phyloP scores from a whole-genome alignment of 768 basidiomycete genomes.

The Boletus reticuloceps region DNA sequence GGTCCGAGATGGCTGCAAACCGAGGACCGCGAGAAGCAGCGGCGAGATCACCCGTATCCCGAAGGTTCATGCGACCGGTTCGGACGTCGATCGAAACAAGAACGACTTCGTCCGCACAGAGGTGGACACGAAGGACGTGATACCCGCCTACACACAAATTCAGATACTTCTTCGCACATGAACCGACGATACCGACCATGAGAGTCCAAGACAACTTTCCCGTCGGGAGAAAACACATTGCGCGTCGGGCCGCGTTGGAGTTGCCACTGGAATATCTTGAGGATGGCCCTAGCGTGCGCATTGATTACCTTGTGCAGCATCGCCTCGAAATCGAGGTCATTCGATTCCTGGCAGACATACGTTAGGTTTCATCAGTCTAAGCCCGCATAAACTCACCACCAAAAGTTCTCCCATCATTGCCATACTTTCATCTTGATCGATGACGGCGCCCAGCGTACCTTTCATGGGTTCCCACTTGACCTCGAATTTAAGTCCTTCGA shows the following conservation, averaged over 20 bases:
- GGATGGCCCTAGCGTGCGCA: slow-evolving; percentile 61
- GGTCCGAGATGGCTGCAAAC: slow-evolving; percentile 55
- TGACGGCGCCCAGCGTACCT: slow-evolving; percentile 58
- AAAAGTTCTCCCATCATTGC: slow-evolving; percentile 42
- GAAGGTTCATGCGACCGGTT: slow-evolving; percentile 74
- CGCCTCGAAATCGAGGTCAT: slow-evolving; percentile 71
- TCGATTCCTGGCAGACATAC: slow-evolving; percentile 46
- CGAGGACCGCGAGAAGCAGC: slow-evolving; percentile 70
- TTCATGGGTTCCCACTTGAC: slow-evolving; percentile 77
- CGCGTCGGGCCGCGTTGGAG: slow-evolving; percentile 50
- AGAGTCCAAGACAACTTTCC: slow-evolving; percentile 51
- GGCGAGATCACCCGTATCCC: slow-evolving; percentile 79
- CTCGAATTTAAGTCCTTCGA: slow-evolving; percentile 66
- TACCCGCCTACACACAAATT: slow-evolving; percentile 41
- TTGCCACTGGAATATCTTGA: slow-evolving; percentile 53
- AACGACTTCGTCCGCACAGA: slow-evolving; percentile 76
- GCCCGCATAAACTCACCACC: slow-evolving; percentile 49
- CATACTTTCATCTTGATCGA: slow-evolving; percentile 47
- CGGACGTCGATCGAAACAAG: slow-evolving; percentile 75
- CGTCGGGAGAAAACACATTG: slow-evolving; percentile 60
- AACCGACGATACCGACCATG: slow-evolving; percentile 45
- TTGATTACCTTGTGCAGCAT: slow-evolving; percentile 62
- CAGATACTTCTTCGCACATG: neutral
- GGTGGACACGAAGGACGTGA: slow-evolving; percentile 60
- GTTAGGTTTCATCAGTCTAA: neutral